Evolutionary conservation across 495 filamentous ascomycete species (phyloP), one percentile per base, ranked within the genome.

Genomic region (Xylaria telfairii): DNA sequence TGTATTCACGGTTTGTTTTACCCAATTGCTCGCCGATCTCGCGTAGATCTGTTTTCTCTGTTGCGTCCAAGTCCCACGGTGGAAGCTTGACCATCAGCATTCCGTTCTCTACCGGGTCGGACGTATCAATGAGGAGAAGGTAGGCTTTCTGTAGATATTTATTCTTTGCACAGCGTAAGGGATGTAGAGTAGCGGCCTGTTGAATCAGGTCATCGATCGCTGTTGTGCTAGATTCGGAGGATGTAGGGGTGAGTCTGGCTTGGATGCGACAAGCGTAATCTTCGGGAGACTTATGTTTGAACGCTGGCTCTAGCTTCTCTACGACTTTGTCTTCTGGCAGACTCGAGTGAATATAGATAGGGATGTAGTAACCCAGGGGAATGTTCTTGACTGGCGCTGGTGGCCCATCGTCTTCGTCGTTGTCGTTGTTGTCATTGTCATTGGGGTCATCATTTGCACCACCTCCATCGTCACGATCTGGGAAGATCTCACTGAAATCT

Each of bases 41-140:
- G 70, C 24, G 70, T 15, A 54, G 37, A 41, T 71, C 62, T 47
- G 68, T 65, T 42, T 71, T 66, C 44, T 64, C 21, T 3, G 60
- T 49, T 32, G 70, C 32, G 28, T 37, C 65, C 51, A 17, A 68
- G 56, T 71, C 70, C 70, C 70, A 71, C 5, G 65, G 34, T 24
- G 70, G 70, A 32, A 72, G n/a, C 46, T 72, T 69, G 19, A 72
- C 70, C 70, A 72, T 69, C 19, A 72, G 65, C 62, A 72, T 69
- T 56, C 70, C 70, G 37, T 72, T 69, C n/a, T 72, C 70, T 0
- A 49, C 54, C 4, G 70, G 70, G 56, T 72, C 65, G 37, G 70
- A 26, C 9, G 70, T 72, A 39, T 72, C 70, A 56, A 69, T 63
- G n/a, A 72, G 65, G 41, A 72, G 65, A 30, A 72, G 69, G 56